These are phyloP conservation scores for Neonectria magnoliae DNA, from an alignment of 2,329 filamentous ascomycete genomes.

Conservation along the genomic window DNA sequence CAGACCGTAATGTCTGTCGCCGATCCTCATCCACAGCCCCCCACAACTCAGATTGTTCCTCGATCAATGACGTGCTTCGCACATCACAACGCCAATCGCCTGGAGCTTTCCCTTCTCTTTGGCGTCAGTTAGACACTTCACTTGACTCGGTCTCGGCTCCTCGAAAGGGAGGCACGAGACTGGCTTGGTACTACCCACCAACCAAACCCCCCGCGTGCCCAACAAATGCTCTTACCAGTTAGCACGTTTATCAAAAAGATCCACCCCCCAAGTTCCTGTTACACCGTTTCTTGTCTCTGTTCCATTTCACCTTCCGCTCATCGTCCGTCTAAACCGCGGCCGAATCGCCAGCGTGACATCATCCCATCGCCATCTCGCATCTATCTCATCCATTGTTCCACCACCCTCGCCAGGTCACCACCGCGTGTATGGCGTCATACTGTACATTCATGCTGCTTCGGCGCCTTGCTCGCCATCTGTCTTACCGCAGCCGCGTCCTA, in stretches of 20 bases:
- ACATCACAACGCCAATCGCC: background rate
- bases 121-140: background rate
- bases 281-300: background rate
- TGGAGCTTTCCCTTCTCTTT: background rate
- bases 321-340: background rate
- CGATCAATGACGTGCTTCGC: background rate
- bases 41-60: background rate
- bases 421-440: slow-evolving; percentile 13
- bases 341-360: background rate
- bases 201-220: background rate
- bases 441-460: background rate
- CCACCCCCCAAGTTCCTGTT: background rate
- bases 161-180: background rate
- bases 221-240: background rate
- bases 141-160: background rate
- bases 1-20: background rate
- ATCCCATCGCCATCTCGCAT: background rate
- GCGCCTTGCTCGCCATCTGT: slow-evolving; percentile 4
- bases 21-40: background rate
- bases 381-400: slow-evolving; percentile 9
- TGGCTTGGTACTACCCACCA: background rate
- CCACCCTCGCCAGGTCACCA: slow-evolving; percentile 7
- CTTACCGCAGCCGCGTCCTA: slow-evolving; percentile 1
- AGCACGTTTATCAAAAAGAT: background rate
- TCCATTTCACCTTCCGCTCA: background rate